Percentiles rank a stretch among this genome's conserved stretches.
These are phyloP conservation scores for Kappamyces sp. DNA, from an alignment of 192 early-diverging fungal genomes.

Conservation along the genomic window DNA sequence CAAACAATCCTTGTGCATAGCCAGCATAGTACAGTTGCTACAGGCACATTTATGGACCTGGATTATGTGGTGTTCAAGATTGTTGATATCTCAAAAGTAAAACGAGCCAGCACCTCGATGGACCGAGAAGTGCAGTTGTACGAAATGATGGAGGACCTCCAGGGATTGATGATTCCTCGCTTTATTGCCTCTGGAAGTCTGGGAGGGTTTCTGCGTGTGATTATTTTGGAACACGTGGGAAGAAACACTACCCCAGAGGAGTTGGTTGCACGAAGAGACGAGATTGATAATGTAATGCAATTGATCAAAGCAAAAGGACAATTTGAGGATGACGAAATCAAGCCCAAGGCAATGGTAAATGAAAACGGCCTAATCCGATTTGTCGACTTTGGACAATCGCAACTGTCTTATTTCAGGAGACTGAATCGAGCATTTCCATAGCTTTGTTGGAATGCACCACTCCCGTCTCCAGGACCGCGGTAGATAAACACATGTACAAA, in stretches of 20 bases:
- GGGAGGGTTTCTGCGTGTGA: slow-evolving; percentile 1
- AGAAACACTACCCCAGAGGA: not conserved
- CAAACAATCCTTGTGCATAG: slow-evolving; percentile 3
- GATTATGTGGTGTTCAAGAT: slow-evolving; percentile 8
- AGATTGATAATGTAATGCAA: slow-evolving; percentile 1
- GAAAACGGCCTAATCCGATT: no score
- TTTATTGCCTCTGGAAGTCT: slow-evolving; percentile 12
- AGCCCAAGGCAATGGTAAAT: no score
- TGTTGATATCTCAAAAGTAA: slow-evolving; percentile 8
- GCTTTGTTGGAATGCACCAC: no score
- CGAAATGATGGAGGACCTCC: not conserved
- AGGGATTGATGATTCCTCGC: slow-evolving; percentile 6
- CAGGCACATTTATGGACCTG: not conserved
- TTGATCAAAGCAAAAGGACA: not conserved
- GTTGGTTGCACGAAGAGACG: not conserved
- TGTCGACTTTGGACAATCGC: no score
- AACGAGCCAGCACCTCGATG: not conserved
- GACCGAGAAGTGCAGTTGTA: slow-evolving; percentile 8
- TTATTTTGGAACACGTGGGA: slow-evolving; percentile 10
- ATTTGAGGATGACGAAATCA: no score
- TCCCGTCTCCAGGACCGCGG: no score
- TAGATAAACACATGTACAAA: no score
- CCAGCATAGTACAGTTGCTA: slow-evolving; percentile 2
- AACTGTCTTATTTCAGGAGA: no score
- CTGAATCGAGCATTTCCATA: no score